Base-by-base conservation (phyloP, 176 grass and related monocot genomes). In the Rhipidocladum racemiflorum region DNA sequence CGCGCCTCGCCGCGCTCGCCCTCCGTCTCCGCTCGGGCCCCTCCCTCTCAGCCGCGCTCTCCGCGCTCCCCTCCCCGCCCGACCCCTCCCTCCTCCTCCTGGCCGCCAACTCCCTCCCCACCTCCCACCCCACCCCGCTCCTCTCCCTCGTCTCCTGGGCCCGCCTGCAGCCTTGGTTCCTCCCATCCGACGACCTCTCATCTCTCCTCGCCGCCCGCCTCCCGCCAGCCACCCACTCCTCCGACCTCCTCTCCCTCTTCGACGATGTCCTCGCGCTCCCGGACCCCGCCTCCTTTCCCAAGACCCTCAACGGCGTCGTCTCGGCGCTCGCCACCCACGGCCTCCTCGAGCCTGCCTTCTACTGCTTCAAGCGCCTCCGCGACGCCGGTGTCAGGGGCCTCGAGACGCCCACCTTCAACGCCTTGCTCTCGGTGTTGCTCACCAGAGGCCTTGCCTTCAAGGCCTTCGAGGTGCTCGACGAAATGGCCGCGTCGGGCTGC, bases 281-380 rank as follows among this genome's bases (percentile, higher is more conserved):
- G 24, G 90, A 93, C 42, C 86, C 85, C 14, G 65, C 85, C 17
- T n/a, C 68, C 53, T 95, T 95, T 48, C 86, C 92, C 29, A 84
- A 81, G 44, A 91, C 92, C 57, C 44, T 95, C 74, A 93, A 93
- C 75, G 71, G 80, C 28, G 74, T 88, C 7, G 62, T 95, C 70
- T 86, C 88, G 49, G 86, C 85, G 36, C 87, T 98, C 7, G 64
- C 90, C 65, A 70, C 60, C 50, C 81, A 81, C 8, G 85, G 88
- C 43, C 79, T 93, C 53, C 91, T 95, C 29, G 92, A 95, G 75
- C 87, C 90, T 18, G 81, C 90, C 3, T 98, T 93, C 81, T 87
- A 88, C 57, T 98, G 84, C 83, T 98, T 98, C 83, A 98, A 98
- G 85, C 91, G 90, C 57, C 82, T 98, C 74, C 91, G 89, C 7